Percentiles rank a stretch among this genome's conserved stretches.
phyloP scores from a whole-genome alignment of 768 basidiomycete genomes.

The Russula ochroleuca region DNA sequence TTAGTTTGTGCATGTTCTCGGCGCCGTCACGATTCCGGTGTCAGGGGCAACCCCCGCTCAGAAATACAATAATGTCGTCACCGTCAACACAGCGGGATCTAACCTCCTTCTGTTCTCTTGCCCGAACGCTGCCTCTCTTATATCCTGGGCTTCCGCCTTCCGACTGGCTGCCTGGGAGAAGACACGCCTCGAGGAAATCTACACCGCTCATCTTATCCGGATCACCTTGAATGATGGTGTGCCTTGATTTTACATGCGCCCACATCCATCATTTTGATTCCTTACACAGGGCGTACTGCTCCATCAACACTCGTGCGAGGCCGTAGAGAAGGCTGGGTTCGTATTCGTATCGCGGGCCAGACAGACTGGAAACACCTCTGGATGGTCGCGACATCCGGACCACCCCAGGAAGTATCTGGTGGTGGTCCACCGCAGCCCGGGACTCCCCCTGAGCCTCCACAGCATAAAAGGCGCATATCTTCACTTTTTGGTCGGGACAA shows the following conservation, averaged over 20 bases:
- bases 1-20: constrained; percentile 76
- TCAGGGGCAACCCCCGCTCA: constrained; percentile 47
- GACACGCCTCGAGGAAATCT: constrained; percentile 91
- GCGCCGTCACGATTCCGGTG: constrained; percentile 63
- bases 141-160: constrained; percentile 89
- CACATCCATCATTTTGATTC: constrained; percentile 6
- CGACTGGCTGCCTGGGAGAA: constrained; percentile 94
- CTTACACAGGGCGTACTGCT: constrained; percentile 42
- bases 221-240: constrained; percentile 57
- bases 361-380: constrained; percentile 94
- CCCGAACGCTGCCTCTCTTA: constrained; percentile 59
- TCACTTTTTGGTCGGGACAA: constrained; percentile 56
- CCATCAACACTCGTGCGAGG: constrained; percentile 64
- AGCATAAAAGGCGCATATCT: constrained; percentile 56
- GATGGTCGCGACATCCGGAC: constrained; percentile 63
- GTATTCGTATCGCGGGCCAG: constrained; percentile 90
- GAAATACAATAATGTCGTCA: constrained; percentile 74
- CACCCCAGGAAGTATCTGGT: constrained; percentile 30
- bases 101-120: constrained; percentile 89
- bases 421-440: constrained; percentile 28
- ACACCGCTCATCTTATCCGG: constrained; percentile 89
- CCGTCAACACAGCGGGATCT: constrained; percentile 89
- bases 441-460: constrained; percentile 28
- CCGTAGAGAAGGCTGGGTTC: constrained; percentile 87
- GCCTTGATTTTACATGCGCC: constrained; percentile 19